Conservation (phyloP, 1,284 basidiomycete genomes). For the Leucoagaricus sp. region DNA sequence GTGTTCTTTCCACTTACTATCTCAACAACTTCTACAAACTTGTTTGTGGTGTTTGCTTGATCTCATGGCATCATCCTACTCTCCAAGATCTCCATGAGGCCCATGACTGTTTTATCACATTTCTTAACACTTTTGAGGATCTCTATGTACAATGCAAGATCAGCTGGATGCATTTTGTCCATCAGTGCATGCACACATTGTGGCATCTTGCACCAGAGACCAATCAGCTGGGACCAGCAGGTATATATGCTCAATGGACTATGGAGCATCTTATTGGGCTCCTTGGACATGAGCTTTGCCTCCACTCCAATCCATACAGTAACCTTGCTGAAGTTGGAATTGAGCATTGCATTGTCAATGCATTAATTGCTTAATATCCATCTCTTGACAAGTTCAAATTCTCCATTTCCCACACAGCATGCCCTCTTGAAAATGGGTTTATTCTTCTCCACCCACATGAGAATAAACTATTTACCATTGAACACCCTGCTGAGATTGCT, state of each 20-base stretch:
- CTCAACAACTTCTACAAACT: slow-evolving; percentile 36
- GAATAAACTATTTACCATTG: too few relatives aligned
- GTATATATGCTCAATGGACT: slow-evolving; percentile 31
- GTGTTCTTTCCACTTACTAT: slow-evolving; percentile 30
- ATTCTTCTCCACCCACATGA: neutral
- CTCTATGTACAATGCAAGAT: slow-evolving; percentile 28
- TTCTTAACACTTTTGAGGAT: slow-evolving; percentile 29
- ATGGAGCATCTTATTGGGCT: slow-evolving; percentile 37
- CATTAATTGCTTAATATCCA: too few relatives aligned
- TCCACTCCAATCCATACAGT: slow-evolving; percentile 30
- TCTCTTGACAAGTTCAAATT: too few relatives aligned
- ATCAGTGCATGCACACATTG: slow-evolving; percentile 33
- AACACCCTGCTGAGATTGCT: neutral
- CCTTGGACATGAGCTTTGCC: slow-evolving; percentile 32
- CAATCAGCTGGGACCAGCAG: slow-evolving; percentile 29
- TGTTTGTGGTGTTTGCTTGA: slow-evolving; percentile 28
- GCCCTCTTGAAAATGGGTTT: neutral
- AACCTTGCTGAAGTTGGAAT: slow-evolving; percentile 32
- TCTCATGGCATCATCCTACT: slow-evolving; percentile 23
- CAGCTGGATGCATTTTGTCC: slow-evolving; percentile 31
- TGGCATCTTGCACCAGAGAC: too few relatives aligned
- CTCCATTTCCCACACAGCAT: neutral
- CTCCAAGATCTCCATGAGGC: slow-evolving; percentile 21
- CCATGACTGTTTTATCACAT: slow-evolving; percentile 21
- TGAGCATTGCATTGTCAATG: too few relatives aligned